Conservation (phyloP, 495 filamentous ascomycete genomes). For the Penicillium coprophilum region DNA sequence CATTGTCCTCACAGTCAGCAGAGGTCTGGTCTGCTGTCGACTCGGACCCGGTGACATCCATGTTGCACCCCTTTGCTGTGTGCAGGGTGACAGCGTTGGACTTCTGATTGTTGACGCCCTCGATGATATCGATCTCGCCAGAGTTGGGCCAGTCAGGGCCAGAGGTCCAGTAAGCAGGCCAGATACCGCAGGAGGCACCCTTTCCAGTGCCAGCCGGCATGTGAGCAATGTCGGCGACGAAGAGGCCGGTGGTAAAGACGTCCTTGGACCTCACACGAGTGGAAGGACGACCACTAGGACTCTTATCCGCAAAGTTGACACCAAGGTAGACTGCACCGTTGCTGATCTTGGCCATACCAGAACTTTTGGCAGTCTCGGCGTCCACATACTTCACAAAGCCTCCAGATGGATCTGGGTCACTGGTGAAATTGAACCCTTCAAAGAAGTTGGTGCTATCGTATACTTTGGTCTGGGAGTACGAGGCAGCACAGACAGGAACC, state of each 20-base stretch:
- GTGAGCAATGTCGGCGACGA: slow-evolving; percentile 60
- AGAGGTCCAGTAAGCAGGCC: slow-evolving; percentile 49
- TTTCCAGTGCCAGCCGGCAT: slow-evolving; percentile 42
- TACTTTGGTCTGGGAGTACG: background rate
- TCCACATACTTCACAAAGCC: slow-evolving; percentile 67
- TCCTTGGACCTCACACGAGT: slow-evolving; percentile 55
- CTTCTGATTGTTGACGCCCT: slow-evolving; percentile 52
- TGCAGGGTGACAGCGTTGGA: slow-evolving; percentile 59
- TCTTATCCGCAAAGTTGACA: slow-evolving; percentile 37
- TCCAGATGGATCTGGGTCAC: slow-evolving; percentile 60
- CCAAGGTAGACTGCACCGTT: slow-evolving; percentile 45
- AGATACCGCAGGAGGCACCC: slow-evolving; percentile 53
- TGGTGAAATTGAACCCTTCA: slow-evolving; percentile 53
- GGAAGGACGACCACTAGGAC: slow-evolving; percentile 52
- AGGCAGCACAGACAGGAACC: background rate
- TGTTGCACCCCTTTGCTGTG: slow-evolving; percentile 51
- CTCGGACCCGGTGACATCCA: slow-evolving; percentile 37
- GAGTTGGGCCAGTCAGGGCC: slow-evolving; percentile 30
- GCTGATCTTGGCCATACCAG: slow-evolving; percentile 53
- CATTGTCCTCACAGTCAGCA: slow-evolving; percentile 11
- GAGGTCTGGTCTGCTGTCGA: background rate
- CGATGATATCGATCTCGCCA: slow-evolving; percentile 65
- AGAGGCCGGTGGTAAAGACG: slow-evolving; percentile 56
- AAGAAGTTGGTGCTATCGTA: slow-evolving; percentile 42
- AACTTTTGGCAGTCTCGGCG: slow-evolving; percentile 47